A percentile compares a stretch with the other conserved stretches of the same genome.
Evolutionary conservation across 768 basidiomycete genomes (phyloP).

Genomic region (Naganishia vishniacii): DNA sequence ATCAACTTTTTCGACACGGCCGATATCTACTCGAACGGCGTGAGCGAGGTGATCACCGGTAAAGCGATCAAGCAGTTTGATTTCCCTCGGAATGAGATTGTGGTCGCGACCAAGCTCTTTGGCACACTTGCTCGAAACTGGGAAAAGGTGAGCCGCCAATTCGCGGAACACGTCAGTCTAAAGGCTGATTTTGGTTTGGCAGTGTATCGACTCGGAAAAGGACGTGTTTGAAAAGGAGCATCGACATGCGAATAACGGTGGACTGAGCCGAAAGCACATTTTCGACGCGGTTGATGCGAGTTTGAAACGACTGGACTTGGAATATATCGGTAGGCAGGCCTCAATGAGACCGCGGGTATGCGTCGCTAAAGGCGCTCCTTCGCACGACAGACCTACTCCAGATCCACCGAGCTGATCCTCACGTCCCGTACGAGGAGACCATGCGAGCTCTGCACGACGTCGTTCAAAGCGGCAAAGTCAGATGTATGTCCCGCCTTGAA

Average conservation of each 20-base stretch:
- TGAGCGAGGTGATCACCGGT: conserved; percentile 54
- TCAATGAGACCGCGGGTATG: conserved; percentile 49
- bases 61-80: conserved; percentile 64
- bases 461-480: conserved; percentile 61
- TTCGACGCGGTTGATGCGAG: conserved; percentile 59
- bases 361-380: too few species aligned
- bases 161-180: background rate
- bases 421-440: conserved; percentile 54
- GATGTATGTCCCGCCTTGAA: conserved; percentile 44
- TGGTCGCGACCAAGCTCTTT: conserved; percentile 68
- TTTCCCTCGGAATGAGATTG: conserved; percentile 68
- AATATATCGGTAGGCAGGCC: conserved; percentile 59
- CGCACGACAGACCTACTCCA: background rate
- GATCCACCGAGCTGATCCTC: conserved; percentile 30
- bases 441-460: conserved; percentile 68
- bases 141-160: conserved; percentile 8
- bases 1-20: conserved; percentile 37
- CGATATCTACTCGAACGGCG: conserved; percentile 32
- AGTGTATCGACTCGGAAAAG: conserved; percentile 25
- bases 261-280: conserved; percentile 53
- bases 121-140: conserved; percentile 23
- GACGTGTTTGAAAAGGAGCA: conserved; percentile 13
- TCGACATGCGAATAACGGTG: conserved; percentile 21
- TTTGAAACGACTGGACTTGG: conserved; percentile 64
- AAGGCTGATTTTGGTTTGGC: conserved; percentile 6